Base-by-base conservation (phyloP, 176 grass and related monocot genomes). In the Zoysia japonica region DNA sequence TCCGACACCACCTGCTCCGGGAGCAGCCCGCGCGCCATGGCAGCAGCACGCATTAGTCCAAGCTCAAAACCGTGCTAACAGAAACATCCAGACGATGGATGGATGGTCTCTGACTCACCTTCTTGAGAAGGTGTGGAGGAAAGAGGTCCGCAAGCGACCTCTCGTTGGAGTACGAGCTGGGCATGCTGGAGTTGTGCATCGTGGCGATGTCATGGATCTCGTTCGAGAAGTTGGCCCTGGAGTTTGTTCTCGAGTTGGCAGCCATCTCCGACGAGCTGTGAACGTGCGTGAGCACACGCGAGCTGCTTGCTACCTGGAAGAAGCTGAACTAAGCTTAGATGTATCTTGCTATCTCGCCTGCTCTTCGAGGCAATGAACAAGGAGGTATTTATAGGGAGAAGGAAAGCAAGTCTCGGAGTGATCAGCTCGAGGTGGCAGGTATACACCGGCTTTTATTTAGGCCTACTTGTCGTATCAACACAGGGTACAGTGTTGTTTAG, bases 61-160 rank as follows among this genome's bases (percentile, higher is more conserved):
- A 47, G 44, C 13, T 71, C 19, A 57, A 10, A 28, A 28, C 28
- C 28, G 28, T 28, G 28, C 28, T 17, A 17, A 28, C 3, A 12
- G 61, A 45, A 82, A 3, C 52, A 4, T 14, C 3, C 40, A 48
- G 13, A 38, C 20, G 45, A 77, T 39, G 48, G 6, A 28, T 28
- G 45, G 64, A 37, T 62, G 1, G 38, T 9, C 0, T 28, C 28
- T 15, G n/a, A 11, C 50, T 37, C 67, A 97, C 94, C 84, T 97
- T 97, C 87, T 88, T 94, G 43, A 82, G 78, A 65, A 97, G 94
- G 60, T 89, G 87, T 2, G 94, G 91, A 49, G 94, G 94, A 85
- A 94, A 86, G 75, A 90, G 61, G 37, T 92, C 89, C 0, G 65
- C 78, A 17, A 90, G 65, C 2, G 49, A 66, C 3, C 40, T n/a